phyloP scores from a whole-genome alignment of 331 rosid species.

The Rosa hybrid region DNA sequence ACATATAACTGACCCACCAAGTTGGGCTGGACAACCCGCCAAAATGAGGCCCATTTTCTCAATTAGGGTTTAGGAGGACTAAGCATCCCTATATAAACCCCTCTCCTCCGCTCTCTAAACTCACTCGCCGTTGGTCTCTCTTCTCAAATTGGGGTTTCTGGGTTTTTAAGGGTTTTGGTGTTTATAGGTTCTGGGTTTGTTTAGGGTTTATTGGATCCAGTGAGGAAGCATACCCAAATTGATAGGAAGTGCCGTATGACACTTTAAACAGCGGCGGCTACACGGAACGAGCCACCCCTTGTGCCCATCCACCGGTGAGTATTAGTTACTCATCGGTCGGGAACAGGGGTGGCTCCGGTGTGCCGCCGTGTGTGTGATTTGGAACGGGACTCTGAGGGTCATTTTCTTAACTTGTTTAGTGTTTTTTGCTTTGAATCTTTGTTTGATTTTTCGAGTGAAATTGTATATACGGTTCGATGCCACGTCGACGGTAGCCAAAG shows the following conservation, averaged over 20 bases:
- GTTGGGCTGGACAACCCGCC: neutral
- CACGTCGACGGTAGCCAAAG: constrained; percentile 64
- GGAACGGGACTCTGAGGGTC: constrained; percentile 45
- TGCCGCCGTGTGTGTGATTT: constrained; percentile 31
- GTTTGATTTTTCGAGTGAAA: neutral
- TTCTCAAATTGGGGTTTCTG: neutral
- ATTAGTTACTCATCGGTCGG: constrained; percentile 23
- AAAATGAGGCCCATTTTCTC: neutral
- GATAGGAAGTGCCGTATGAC: constrained; percentile 99
- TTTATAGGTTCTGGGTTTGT: neutral
- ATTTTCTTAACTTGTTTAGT: neutral
- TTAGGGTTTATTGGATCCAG: constrained; percentile 28
- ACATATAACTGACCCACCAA: neutral
- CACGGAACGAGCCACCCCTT: neutral
- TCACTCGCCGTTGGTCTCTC: neutral
- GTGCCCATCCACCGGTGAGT: constrained; percentile 34
- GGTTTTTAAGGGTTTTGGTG: neutral
- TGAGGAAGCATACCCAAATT: constrained; percentile 69
- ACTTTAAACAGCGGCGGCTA: constrained; percentile 44
- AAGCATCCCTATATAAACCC: neutral
- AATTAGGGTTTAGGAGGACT: constrained; percentile 10
- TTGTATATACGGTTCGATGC: constrained; percentile 43
- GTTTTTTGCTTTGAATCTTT: neutral
- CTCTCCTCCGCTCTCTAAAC: no score
- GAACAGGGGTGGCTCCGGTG: constrained; percentile 23